Percentiles rank a stretch among this genome's conserved stretches.
These are phyloP conservation scores for Elsinoe ampelina DNA, from an alignment of 2,329 filamentous ascomycete species.

Conservation along the genomic window DNA sequence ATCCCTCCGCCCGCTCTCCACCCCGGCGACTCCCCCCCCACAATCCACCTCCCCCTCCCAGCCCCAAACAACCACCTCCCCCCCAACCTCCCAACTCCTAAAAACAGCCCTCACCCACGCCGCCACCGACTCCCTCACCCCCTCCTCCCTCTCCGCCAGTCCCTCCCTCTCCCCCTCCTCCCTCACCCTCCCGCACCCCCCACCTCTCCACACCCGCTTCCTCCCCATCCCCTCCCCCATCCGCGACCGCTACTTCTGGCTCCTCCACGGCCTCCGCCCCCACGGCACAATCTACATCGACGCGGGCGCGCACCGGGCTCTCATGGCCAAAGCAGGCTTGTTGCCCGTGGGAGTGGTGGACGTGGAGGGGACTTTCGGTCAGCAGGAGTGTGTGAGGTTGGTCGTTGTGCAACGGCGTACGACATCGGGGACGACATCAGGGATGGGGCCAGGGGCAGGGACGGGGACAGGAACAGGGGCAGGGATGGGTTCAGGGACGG, in stretches of 20 bases:
- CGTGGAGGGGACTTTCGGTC: constrained; percentile 77
- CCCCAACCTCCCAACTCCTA: constrained; percentile 9
- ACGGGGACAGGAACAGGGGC: constrained; percentile 40
- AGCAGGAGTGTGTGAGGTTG: constrained; percentile 84
- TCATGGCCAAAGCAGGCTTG: constrained; percentile 75
- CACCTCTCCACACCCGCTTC: constrained; percentile 82
- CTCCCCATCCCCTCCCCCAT: constrained; percentile 76
- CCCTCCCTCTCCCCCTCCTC: constrained; percentile 63
- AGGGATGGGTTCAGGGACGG: constrained; percentile 33
- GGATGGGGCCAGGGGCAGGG: constrained; percentile 41
- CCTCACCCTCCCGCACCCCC: constrained; percentile 60
- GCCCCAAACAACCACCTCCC: constrained; percentile 20
- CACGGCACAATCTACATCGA: constrained; percentile 92
- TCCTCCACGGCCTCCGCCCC: constrained; percentile 80
- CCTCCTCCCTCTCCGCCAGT: constrained; percentile 47
- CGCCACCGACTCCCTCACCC: constrained; percentile 13
- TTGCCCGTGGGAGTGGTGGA: constrained; percentile 85
- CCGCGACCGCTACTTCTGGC: constrained; percentile 92
- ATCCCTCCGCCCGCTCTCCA: constrained; percentile 30
- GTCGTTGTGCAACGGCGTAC: constrained; percentile 59
- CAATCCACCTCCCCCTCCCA: constrained; percentile 15
- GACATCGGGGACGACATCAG: constrained; percentile 24
- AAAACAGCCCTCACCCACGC: constrained; percentile 22
- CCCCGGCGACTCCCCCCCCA: not conserved
- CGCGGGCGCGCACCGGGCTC: constrained; percentile 70